Percentiles rank a stretch among this genome's conserved stretches.
phyloP scores from a whole-genome alignment of 2,329 filamentous ascomycete genomes.

The Apiospora arundinis region DNA sequence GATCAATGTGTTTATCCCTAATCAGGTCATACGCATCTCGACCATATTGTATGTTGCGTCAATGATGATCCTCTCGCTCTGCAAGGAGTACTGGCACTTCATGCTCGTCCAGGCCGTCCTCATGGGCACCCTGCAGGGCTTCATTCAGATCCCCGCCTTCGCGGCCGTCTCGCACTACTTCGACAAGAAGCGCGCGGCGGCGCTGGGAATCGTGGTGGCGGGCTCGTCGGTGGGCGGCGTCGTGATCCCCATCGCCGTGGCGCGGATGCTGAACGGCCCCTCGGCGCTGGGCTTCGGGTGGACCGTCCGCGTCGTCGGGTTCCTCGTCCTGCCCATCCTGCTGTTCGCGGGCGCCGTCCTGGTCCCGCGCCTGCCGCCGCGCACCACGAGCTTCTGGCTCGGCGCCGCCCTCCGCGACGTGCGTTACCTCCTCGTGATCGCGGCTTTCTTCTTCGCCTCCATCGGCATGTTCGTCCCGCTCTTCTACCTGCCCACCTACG shows the following conservation, averaged over 20 bases:
- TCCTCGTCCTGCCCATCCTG: slow-evolving; percentile 21
- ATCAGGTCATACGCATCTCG: slow-evolving; percentile 45
- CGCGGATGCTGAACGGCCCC: slow-evolving; percentile 31
- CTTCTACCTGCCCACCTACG: slow-evolving; percentile 48
- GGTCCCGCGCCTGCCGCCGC: slow-evolving; percentile 38
- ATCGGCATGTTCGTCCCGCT: slow-evolving; percentile 49
- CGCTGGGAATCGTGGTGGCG: slow-evolving; percentile 42
- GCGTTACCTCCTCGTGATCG: slow-evolving; percentile 45
- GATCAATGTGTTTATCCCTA: neutral
- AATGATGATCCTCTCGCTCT: slow-evolving; percentile 50
- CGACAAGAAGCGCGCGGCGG: slow-evolving; percentile 39
- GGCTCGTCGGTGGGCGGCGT: slow-evolving; percentile 39
- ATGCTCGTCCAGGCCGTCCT: slow-evolving; percentile 58
- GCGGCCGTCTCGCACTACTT: slow-evolving; percentile 42
- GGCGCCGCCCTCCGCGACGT: slow-evolving; percentile 49
- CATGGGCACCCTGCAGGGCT: slow-evolving; percentile 49
- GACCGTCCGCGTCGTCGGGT: slow-evolving; percentile 24
- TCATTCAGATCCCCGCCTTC: slow-evolving; percentile 36
- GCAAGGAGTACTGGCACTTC: slow-evolving; percentile 56
- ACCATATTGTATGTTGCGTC: slow-evolving; percentile 49
- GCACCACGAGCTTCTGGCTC: slow-evolving; percentile 41
- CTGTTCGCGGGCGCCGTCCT: neutral
- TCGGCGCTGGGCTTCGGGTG: slow-evolving; percentile 18
- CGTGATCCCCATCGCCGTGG: neutral
- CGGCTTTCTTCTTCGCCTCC: slow-evolving; percentile 36